Evolutionary conservation across 78 protist species (phyloP).

Genomic region (Monocercomonoides exilis): DNA sequence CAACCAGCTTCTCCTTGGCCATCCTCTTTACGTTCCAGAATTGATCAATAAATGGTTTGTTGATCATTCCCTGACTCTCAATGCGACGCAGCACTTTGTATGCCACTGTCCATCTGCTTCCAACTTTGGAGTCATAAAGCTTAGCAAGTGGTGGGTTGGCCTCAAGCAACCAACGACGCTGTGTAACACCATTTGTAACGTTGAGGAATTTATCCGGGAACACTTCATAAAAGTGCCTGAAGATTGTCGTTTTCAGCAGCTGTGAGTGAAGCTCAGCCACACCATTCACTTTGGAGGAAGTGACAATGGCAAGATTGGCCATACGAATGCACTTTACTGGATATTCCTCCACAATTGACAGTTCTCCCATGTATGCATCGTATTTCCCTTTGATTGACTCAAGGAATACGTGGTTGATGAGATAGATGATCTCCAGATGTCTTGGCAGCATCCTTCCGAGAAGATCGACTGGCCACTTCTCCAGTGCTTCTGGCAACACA

Average conservation of each 20-base stretch:
- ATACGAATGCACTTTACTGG: constrained; percentile 59
- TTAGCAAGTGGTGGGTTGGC: constrained; percentile 66
- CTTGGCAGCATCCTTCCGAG: constrained; percentile 79
- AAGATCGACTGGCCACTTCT: constrained; percentile 81
- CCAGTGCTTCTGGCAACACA: constrained; percentile 91
- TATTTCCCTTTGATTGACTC: constrained; percentile 28
- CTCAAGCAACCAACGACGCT: constrained; percentile 84
- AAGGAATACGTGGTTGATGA: constrained; percentile 74
- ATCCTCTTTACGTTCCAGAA: not conserved
- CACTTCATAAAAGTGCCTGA: constrained; percentile 33
- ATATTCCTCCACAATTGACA: constrained; percentile 78
- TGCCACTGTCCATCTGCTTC: not conserved
- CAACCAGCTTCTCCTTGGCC: constrained; percentile 67
- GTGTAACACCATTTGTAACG: constrained; percentile 93
- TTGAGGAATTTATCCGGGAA: constrained; percentile 75
- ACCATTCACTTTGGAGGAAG: constrained; percentile 79
- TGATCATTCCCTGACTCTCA: not conserved
- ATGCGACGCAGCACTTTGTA: not conserved
- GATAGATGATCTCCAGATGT: constrained; percentile 81
- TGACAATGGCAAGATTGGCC: constrained; percentile 83
- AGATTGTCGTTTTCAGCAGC: constrained; percentile 53
- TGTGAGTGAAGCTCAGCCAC: constrained; percentile 87
- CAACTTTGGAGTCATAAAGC: not conserved
- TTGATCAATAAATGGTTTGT: not conserved
- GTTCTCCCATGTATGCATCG: not conserved